A percentile compares a stretch with the other conserved stretches of the same genome.
Evolutionary conservation across 768 basidiomycete genomes (phyloP).

Genomic region (Butyriboletus loyo): DNA sequence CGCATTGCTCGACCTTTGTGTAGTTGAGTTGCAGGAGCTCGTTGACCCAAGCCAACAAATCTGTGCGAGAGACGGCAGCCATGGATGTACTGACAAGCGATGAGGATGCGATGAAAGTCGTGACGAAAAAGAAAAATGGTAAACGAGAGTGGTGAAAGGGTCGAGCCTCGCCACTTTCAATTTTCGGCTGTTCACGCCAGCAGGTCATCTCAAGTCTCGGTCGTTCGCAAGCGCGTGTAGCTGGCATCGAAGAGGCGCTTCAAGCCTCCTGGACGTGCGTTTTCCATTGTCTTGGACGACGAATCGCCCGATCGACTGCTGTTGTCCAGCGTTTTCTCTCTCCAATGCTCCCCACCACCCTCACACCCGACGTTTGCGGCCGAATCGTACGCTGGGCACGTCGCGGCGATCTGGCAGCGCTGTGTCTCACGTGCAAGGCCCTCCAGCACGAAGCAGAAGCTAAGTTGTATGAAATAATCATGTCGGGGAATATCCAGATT

Average conservation of each 20-base stretch:
- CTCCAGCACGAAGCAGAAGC: conserved; percentile 48
- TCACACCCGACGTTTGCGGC: conserved; percentile 44
- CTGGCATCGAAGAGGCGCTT: not conserved
- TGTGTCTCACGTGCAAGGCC: conserved; percentile 45
- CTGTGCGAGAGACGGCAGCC: conserved; percentile 73
- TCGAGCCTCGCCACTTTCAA: conserved; percentile 8
- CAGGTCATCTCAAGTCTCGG: not conserved
- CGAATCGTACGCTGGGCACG: conserved; percentile 39
- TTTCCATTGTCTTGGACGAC: not conserved
- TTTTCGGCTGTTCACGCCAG: not conserved
- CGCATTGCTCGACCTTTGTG: conserved; percentile 91
- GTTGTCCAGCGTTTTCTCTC: not conserved
- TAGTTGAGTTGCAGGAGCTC: conserved; percentile 88
- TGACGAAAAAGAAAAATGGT: conserved; percentile 3
- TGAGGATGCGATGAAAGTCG: conserved; percentile 4
- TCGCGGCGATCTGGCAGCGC: conserved; percentile 38
- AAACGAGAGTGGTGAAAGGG: conserved; percentile 1
- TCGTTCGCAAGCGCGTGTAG: not conserved
- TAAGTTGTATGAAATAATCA: conserved; percentile 42
- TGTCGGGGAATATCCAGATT: conserved; percentile 36
- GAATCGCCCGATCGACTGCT: not conserved
- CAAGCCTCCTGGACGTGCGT: not conserved
- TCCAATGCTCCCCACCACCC: conserved; percentile 15
- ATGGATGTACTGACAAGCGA: conserved; percentile 34
- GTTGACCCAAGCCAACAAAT: conserved; percentile 91